Percentiles rank a stretch among this genome's conserved stretches.
These are phyloP conservation scores for Somion occarium DNA, from an alignment of 1,284 basidiomycete genomes.

Conservation along the genomic window DNA sequence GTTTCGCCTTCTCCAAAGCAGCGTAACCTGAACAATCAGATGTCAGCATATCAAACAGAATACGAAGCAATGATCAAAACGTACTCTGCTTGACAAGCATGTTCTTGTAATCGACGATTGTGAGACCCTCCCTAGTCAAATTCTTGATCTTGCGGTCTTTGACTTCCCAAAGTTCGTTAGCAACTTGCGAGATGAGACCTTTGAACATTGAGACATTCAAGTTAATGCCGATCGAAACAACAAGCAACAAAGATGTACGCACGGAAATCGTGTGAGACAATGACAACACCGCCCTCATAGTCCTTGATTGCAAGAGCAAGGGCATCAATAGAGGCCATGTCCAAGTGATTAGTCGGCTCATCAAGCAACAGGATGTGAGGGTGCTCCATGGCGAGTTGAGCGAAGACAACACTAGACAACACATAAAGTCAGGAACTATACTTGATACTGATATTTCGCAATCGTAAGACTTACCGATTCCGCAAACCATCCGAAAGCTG, in stretches of 20 bases:
- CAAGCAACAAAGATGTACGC: conserved; percentile 26
- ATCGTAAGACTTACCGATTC: conserved; percentile 82
- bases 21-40: conserved; percentile 45
- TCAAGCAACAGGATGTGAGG: conserved; percentile 87
- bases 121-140: conserved; percentile 84
- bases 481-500: conserved; percentile 95
- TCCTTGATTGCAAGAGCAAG: conserved; percentile 93
- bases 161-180: conserved; percentile 98
- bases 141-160: conserved; percentile 93
- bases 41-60: conserved; percentile 14
- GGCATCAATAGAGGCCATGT: conserved; percentile 95
- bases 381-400: conserved; percentile 91
- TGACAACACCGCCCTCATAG: conserved; percentile 96
- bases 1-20: conserved; percentile 88
- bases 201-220: conserved; percentile 15
- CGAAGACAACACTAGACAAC: conserved; percentile 74
- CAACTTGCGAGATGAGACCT: conserved; percentile 92
- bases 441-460: no score
- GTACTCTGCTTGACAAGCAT: conserved; percentile 66
- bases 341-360: conserved; percentile 92
- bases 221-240: conserved; percentile 1
- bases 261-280: conserved; percentile 98
- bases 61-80: conserved; percentile 20
- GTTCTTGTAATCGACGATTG: conserved; percentile 89
- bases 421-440: conserved; percentile 13